Conservation (phyloP, 2,329 filamentous ascomycete species). For the Chrysosporium keratinophilum region DNA sequence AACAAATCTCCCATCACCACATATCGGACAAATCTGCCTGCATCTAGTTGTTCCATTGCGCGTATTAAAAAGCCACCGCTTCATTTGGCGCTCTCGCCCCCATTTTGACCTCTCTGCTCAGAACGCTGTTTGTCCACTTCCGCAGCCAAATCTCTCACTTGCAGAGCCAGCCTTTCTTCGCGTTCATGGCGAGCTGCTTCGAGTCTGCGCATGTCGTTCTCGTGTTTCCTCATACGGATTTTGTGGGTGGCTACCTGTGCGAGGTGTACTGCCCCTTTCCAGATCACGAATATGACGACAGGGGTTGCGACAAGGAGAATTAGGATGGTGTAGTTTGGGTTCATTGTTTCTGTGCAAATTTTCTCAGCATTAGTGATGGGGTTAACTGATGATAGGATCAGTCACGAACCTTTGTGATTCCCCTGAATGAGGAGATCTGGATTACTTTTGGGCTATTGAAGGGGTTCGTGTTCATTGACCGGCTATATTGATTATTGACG, state of each 20-base stretch:
- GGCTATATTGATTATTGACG: background rate
- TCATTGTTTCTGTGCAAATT: slow-evolving; percentile 16
- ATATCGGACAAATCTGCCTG: too few species aligned
- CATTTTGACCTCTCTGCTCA: background rate
- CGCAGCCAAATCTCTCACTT: background rate
- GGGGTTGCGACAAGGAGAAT: slow-evolving; percentile 21
- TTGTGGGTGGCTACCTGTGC: slow-evolving; percentile 10
- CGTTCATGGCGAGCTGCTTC: slow-evolving; percentile 14
- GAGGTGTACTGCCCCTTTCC: slow-evolving; percentile 19
- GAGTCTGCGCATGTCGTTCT: slow-evolving; percentile 17
- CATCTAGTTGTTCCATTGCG: too few species aligned
- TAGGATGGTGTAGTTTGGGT: slow-evolving; percentile 19
- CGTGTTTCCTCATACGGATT: slow-evolving; percentile 13
- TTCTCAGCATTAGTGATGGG: background rate
- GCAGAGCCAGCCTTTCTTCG: slow-evolving; percentile 1
- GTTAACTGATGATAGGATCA: background rate
- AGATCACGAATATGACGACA: slow-evolving; percentile 17
- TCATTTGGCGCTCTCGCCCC: background rate
- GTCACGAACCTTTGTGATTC: background rate
- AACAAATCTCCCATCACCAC: background rate
- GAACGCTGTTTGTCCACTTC: background rate
- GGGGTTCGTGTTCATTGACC: background rate
- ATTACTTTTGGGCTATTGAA: background rate
- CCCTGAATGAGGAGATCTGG: background rate
- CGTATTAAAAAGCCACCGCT: background rate